A percentile compares a stretch with the other conserved stretches of the same genome.
Evolutionary conservation across 306 rosid genomes (phyloP).

Genomic region (Corylus avellana): DNA sequence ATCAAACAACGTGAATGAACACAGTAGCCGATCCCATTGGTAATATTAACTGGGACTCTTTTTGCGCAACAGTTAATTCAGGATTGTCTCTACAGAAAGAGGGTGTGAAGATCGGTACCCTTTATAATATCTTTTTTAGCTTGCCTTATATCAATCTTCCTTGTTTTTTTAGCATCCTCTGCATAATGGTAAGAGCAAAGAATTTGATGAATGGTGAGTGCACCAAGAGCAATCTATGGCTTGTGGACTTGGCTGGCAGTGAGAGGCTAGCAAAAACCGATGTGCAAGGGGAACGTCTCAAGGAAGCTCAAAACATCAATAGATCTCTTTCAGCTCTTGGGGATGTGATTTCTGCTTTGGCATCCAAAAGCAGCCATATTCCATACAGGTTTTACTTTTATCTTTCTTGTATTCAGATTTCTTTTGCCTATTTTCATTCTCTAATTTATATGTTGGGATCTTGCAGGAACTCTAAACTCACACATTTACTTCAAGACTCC

Average conservation of each 20-base stretch:
- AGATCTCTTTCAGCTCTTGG: constrained; percentile 90
- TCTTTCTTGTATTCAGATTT: constrained; percentile 14
- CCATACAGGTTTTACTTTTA: constrained; percentile 63
- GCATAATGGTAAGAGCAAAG: constrained; percentile 70
- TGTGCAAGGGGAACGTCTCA: constrained; percentile 75
- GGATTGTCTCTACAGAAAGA: neutral
- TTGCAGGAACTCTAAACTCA: constrained; percentile 85
- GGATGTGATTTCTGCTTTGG: constrained; percentile 81
- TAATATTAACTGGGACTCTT: constrained; percentile 4
- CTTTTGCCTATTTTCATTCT: constrained; percentile 10
- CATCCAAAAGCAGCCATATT: constrained; percentile 79
- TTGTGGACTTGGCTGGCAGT: constrained; percentile 91
- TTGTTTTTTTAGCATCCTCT: constrained; percentile 62
- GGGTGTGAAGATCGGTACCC: neutral
- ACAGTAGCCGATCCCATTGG: constrained; percentile 94
- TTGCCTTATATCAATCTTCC: neutral
- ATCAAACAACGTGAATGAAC: constrained; percentile 81
- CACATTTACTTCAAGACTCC: constrained; percentile 92
- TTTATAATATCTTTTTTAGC: constrained; percentile 2
- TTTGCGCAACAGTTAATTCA: neutral
- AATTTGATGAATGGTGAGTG: constrained; percentile 71
- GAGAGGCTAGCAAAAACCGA: constrained; percentile 91
- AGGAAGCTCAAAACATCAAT: constrained; percentile 87
- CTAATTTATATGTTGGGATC: constrained; percentile 20
- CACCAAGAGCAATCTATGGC: constrained; percentile 91